These are phyloP conservation scores for Coemansia sp. DNA, from an alignment of 192 early-diverging fungal genomes.

Conservation along the genomic window DNA sequence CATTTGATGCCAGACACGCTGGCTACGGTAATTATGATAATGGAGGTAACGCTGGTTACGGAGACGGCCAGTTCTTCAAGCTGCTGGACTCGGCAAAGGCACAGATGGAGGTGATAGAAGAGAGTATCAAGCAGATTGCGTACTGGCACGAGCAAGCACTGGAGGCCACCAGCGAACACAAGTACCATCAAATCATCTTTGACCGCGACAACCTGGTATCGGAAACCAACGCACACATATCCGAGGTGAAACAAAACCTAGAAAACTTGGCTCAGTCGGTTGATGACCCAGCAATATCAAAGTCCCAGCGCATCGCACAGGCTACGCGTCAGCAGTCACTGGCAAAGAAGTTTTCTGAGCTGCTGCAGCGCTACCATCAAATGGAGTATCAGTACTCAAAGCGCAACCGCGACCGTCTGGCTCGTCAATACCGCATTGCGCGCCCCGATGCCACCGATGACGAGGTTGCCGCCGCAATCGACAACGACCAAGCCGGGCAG, in stretches of 20 bases:
- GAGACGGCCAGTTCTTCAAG: slow-evolving; percentile 46
- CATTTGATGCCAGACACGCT: slow-evolving; percentile 15
- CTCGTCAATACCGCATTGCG: slow-evolving; percentile 52
- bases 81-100: slow-evolving; percentile 28
- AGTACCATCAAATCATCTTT: slow-evolving; percentile 38
- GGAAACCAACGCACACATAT: slow-evolving; percentile 38
- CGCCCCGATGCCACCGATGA: slow-evolving; percentile 49
- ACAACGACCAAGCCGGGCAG: slow-evolving; percentile 52
- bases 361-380: slow-evolving; percentile 50
- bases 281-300: slow-evolving; percentile 41
- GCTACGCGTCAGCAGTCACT: slow-evolving; percentile 37
- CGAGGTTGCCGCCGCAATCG: slow-evolving; percentile 44
- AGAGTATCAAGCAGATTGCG: slow-evolving; percentile 42
- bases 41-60: slow-evolving; percentile 7
- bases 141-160: slow-evolving; percentile 52
- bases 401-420: slow-evolving; percentile 51
- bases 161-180: slow-evolving; percentile 42
- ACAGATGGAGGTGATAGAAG: slow-evolving; percentile 41
- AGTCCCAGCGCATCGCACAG: slow-evolving; percentile 34
- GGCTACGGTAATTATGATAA: slow-evolving; percentile 11
- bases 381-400: slow-evolving; percentile 52
- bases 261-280: slow-evolving; percentile 35
- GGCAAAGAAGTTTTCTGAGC: slow-evolving; percentile 47
- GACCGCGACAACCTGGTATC: slow-evolving; percentile 52
- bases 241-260: slow-evolving; percentile 43